A percentile compares a stretch with the other conserved stretches of the same genome.
phyloP scores from a whole-genome alignment of 129 eudicot species.

The Oenanthe sinensis region DNA sequence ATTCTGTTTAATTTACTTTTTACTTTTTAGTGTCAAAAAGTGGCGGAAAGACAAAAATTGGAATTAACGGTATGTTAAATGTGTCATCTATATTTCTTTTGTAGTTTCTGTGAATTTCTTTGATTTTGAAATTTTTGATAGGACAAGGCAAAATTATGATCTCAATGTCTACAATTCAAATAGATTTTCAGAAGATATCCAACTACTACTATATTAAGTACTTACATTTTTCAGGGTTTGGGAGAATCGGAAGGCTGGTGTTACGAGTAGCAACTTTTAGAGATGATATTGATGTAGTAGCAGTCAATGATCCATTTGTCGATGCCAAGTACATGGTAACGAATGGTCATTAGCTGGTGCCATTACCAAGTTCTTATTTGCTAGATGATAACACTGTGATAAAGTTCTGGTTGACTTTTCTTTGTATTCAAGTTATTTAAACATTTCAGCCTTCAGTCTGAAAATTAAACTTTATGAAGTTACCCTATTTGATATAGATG shows the following conservation, averaged over 20 bases:
- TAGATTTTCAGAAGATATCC: background rate
- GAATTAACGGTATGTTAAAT: slow-evolving; percentile 69
- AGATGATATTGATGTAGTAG: slow-evolving; percentile 94
- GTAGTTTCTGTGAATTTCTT: background rate
- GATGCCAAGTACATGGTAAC: slow-evolving; percentile 88
- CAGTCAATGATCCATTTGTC: slow-evolving; percentile 92
- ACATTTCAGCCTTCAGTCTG: background rate
- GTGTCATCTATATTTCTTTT: background rate
- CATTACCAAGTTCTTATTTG: background rate
- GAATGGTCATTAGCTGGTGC: slow-evolving; percentile 2
- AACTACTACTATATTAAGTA: background rate
- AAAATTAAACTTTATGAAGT: background rate
- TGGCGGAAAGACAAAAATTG: slow-evolving; percentile 64
- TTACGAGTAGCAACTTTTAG: slow-evolving; percentile 80
- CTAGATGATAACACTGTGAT: background rate
- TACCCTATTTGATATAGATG: background rate
- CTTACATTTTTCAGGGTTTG: slow-evolving; percentile 51
- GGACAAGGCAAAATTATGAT: background rate
- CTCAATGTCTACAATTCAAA: background rate
- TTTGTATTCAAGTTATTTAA: background rate
- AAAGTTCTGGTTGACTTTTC: background rate
- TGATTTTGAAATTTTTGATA: background rate
- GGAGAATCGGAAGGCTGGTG: slow-evolving; percentile 91
- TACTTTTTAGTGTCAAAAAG: slow-evolving; percentile 41
- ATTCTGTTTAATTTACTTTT: slow-evolving; percentile 4